Base-by-base conservation (phyloP, 495 filamentous ascomycete genomes). In the Usnea hakonensis region DNA sequence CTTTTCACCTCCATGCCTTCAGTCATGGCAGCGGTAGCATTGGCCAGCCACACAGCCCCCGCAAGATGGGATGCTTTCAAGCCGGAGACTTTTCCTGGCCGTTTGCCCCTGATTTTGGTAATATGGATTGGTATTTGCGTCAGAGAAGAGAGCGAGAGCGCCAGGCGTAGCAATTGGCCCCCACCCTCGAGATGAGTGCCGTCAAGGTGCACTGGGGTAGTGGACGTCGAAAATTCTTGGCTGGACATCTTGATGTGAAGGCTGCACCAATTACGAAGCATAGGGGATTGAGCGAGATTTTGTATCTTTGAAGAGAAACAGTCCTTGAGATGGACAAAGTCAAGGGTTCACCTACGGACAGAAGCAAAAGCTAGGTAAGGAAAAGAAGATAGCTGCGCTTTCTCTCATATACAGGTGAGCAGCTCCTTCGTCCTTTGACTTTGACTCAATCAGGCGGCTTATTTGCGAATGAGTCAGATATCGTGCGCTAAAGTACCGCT, bases 181-280 rank as follows among this genome's bases (percentile, higher is more conserved):
- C 90, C 91, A 41, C 91, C 90, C 76, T 95, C 91, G 16, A 92
- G 88, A 1, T 83, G 88, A 50, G 80, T 73, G 38, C 89, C 89
- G 64, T 90, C 87, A 9, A 91, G 72, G 53, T 69, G 68, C 48
- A 83, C 58, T 26, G 64, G 53, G 43, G 21, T 6, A 55, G n/a
- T 4, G 21, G 30, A 37, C 14, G 14, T 50, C 7, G n/a, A 40
- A 33, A 5, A 32, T 41, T 36, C 28, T 26, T 21, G 50, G 41
- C 33, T 13, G 14, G 38, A 55, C 59, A 61, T 55, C 26, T 13
- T 54, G 46, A 13, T 37, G 36, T 17, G 11, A 50, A 52, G 28
- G 32, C 26, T 6, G 48, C 6, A 32, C 26, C n/a, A 7, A 17
- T 32, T 30, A 4, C 2, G 30, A 36, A 23, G 6, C 16, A 30